These are phyloP conservation scores for Acanthamoeba culbertsoni DNA, from an alignment of 208 protist species.

Conservation along the genomic window DNA sequence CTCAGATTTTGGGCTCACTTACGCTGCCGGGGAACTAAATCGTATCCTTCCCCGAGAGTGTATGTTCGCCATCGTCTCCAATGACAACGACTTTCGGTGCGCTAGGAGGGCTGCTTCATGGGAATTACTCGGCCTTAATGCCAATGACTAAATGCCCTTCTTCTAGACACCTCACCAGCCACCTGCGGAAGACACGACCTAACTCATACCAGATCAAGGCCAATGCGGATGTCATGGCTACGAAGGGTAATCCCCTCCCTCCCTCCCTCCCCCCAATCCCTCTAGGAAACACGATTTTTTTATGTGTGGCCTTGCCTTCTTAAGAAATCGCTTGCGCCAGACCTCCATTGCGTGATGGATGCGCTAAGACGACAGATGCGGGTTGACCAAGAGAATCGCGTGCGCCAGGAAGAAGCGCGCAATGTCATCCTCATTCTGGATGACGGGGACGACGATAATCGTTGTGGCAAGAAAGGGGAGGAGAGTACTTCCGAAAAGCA, in stretches of 20 bases:
- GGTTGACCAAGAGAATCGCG: neutral
- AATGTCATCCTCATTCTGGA: neutral
- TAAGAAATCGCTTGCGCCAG: neutral
- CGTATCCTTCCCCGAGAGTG: neutral
- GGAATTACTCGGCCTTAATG: no score
- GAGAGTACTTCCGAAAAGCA: no score
- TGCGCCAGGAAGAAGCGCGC: neutral
- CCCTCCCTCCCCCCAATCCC: neutral
- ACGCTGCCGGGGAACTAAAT: neutral
- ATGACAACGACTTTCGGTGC: neutral
- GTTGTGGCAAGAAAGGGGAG: no score
- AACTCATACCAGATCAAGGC: neutral
- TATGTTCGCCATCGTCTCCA: neutral
- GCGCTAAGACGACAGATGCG: neutral
- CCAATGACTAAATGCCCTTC: neutral
- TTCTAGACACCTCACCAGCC: neutral
- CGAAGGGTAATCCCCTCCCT: neutral
- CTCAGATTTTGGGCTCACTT: neutral
- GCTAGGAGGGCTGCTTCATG: no score
- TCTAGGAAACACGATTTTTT: neutral
- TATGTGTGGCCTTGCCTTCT: neutral
- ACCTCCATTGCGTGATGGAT: neutral
- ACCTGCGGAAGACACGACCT: neutral
- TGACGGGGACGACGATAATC: no score
- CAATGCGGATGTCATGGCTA: neutral